Percentiles rank a stretch among this genome's conserved stretches.
Conservation (phyloP, 352 stramenopile genomes). For the Phytophthora lateralis region DNA sequence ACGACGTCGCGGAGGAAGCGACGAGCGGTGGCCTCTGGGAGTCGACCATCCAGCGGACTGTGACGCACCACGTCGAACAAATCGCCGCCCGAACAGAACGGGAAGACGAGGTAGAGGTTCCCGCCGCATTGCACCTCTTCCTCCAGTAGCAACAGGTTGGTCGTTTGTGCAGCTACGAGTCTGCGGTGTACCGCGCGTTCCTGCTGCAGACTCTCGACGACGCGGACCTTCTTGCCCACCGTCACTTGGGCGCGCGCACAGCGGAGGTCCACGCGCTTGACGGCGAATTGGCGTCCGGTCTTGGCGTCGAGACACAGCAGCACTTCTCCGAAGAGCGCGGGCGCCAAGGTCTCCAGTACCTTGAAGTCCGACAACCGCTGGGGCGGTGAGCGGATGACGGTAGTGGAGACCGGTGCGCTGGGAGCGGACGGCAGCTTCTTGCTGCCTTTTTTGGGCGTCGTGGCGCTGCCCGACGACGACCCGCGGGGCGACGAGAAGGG, state of each 20-base stretch:
- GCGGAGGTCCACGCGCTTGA: constrained; percentile 55
- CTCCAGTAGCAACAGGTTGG: constrained; percentile 54
- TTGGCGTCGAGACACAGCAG: constrained; percentile 51
- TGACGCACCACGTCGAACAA: constrained; percentile 58
- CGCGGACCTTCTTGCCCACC: constrained; percentile 35
- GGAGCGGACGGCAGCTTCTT: constrained; percentile 13
- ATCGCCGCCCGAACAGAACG: constrained; percentile 59
- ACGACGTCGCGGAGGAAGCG: constrained; percentile 47
- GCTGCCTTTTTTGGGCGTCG: constrained; percentile 24
- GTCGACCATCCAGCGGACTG: constrained; percentile 34
- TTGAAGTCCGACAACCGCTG: constrained; percentile 45
- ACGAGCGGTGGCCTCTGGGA: constrained; percentile 40
- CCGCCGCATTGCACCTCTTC: constrained; percentile 48
- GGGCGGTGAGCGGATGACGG: constrained; percentile 33
- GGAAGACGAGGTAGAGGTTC: constrained; percentile 57
- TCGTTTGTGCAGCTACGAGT: constrained; percentile 37
- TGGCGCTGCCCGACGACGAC: constrained; percentile 14
- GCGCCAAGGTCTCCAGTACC: constrained; percentile 44
- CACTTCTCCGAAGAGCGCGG: constrained; percentile 66
- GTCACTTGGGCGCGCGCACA: constrained; percentile 45
- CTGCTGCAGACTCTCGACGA: constrained; percentile 55
- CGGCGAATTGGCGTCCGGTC: constrained; percentile 46
- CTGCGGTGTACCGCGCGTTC: constrained; percentile 53
- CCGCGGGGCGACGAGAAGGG: constrained; percentile 26
- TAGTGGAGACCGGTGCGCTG: constrained; percentile 1